phyloP scores from a whole-genome alignment of 2,329 filamentous ascomycete species.

The Pestalotiopsis sp. region DNA sequence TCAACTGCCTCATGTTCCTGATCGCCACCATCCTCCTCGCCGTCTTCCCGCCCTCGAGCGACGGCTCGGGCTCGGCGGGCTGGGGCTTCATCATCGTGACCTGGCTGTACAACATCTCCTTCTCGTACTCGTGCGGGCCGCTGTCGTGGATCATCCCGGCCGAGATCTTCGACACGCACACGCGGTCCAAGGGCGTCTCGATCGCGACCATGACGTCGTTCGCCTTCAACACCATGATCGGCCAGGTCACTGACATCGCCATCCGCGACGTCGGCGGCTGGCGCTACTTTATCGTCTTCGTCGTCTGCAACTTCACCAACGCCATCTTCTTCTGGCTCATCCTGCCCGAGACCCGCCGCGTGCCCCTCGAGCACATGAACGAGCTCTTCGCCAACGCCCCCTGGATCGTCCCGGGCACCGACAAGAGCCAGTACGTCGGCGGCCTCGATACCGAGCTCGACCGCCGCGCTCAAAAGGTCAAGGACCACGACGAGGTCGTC shows the following conservation, averaged over 20 bases:
- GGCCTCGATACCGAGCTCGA: constrained; percentile 54
- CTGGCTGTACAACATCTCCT: constrained; percentile 81
- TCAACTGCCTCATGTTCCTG: constrained; percentile 73
- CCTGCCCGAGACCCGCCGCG: constrained; percentile 64
- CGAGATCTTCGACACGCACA: constrained; percentile 78
- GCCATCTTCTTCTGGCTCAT: constrained; percentile 59
- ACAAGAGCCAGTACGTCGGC: constrained; percentile 51
- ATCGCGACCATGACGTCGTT: constrained; percentile 74
- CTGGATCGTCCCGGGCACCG: constrained; percentile 60
- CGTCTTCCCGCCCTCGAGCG: constrained; percentile 60
- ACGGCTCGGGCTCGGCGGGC: constrained; percentile 51
- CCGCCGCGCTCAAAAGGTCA: constrained; percentile 56
- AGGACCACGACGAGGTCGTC: constrained; percentile 44
- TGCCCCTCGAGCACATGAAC: constrained; percentile 69
- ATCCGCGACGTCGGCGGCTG: constrained; percentile 53
- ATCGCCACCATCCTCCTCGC: constrained; percentile 59
- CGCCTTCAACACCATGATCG: constrained; percentile 67
- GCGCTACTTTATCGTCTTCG: constrained; percentile 61
- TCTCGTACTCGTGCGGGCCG: constrained; percentile 71
- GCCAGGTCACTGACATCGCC: constrained; percentile 39
- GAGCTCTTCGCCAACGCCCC: constrained; percentile 64
- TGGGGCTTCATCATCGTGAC: constrained; percentile 79
- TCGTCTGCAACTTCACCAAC: constrained; percentile 61
- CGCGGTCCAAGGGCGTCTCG: constrained; percentile 72
- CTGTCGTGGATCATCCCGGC: constrained; percentile 62